Base-by-base conservation (phyloP, 2,329 filamentous ascomycete genomes). In the Monosporascus sp. region DNA sequence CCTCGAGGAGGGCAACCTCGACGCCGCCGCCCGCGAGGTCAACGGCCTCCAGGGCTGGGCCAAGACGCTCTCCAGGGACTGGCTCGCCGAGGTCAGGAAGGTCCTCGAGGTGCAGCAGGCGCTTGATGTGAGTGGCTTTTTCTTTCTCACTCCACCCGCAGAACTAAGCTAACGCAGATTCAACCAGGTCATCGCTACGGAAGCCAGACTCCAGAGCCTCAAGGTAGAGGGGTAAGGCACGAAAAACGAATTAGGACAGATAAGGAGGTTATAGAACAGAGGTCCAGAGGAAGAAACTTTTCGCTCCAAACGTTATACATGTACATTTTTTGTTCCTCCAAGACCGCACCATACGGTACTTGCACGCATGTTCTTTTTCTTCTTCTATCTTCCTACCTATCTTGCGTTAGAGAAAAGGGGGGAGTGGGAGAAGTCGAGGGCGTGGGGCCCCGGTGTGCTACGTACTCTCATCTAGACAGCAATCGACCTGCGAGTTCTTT, bases 91-190 rank as follows among this genome's bases (percentile, higher is more conserved):
- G 78, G 89, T 91, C 58, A 85, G 94, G 69, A 88, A 91, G 75
- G 90, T 96, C 60, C 78, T 99, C 66, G 94, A 99, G 76, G 94
- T 97, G 60, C 87, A 90, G 74, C 94, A 99, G 76, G 94, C 94
- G 66, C 80, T 99, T 65, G 94, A 99, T 73, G 94, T 96, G 50
- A 59, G 61, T 56, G 22, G 16, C 45, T 6, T 16, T 43, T 49
- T 41, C 34, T 47, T 31, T 37, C 34, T 5, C n/a, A 3, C 17
- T 24, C 40, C n/a, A 27, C n/a, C 43, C 11, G 26, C n/a, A 20
- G 7, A 52, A 26, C 14, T 7, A 11, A 22, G 36, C 55, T 64
- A 58, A 64, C 45, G 19, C 26, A 2, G 3, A 9, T n/a, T 19
- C 8, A 49, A 40, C 44, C 20, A 67, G 64, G 64, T 67, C 53